A percentile compares a stretch with the other conserved stretches of the same genome.
Evolutionary conservation across 2,329 filamentous ascomycete genomes (phyloP).

Genomic region (Fusarium praegraminearum): DNA sequence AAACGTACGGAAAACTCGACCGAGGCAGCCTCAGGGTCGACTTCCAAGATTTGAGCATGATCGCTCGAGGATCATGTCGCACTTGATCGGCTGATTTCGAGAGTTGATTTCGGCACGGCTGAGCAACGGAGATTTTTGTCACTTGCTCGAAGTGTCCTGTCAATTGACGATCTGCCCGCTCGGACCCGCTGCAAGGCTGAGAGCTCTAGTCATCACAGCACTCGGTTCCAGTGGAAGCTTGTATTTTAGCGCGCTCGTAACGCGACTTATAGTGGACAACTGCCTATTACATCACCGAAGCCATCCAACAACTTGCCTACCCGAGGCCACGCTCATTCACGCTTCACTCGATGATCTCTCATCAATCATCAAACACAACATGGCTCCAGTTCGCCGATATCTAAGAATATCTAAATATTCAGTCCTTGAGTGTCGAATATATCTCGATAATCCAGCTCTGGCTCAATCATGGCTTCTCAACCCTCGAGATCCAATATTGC

Average conservation of each 20-base stretch:
- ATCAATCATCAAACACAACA: slow-evolving; percentile 53
- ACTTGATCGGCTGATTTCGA: slow-evolving; percentile 12
- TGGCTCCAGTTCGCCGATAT: slow-evolving; percentile 91
- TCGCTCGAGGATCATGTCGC: slow-evolving; percentile 48
- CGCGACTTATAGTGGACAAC: slow-evolving; percentile 36
- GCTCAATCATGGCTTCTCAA: slow-evolving; percentile 86
- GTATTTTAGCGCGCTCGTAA: slow-evolving; percentile 30
- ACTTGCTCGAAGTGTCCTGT: slow-evolving; percentile 18
- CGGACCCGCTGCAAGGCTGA: slow-evolving; percentile 46
- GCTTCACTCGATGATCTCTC: slow-evolving; percentile 1
- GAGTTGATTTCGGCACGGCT: slow-evolving; percentile 29
- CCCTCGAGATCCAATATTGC: slow-evolving; percentile 79
- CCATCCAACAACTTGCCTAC: background rate
- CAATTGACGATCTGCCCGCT: slow-evolving; percentile 33
- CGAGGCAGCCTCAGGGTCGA: slow-evolving; percentile 81
- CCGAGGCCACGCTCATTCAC: slow-evolving; percentile 11
- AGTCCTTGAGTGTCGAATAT: slow-evolving; percentile 96
- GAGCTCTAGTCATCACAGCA: slow-evolving; percentile 16
- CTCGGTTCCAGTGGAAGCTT: slow-evolving; percentile 10
- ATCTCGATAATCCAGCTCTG: slow-evolving; percentile 90
- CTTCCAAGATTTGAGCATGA: slow-evolving; percentile 73
- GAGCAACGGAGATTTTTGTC: slow-evolving; percentile 43
- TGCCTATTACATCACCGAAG: slow-evolving; percentile 42
- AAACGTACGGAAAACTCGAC: slow-evolving; percentile 75
- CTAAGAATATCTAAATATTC: slow-evolving; percentile 92